Percentiles rank a stretch among this genome's conserved stretches.
Conservation (phyloP, 495 filamentous ascomycete species). For the Neurospora sp. region DNA sequence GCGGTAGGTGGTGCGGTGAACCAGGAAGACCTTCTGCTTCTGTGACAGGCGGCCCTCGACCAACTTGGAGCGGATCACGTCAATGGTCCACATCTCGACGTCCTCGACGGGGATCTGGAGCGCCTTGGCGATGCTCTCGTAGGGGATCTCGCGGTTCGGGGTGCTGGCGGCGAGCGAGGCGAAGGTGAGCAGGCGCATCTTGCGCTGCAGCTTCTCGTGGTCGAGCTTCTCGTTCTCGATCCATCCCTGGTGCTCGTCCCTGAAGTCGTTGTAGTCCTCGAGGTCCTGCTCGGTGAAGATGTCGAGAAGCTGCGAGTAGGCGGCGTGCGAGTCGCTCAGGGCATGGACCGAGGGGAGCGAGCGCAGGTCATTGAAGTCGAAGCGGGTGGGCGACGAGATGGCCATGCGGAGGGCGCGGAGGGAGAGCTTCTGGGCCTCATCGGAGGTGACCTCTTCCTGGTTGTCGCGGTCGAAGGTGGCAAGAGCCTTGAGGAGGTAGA, state of each 20-base stretch:
- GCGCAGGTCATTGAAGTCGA: conserved; percentile 91
- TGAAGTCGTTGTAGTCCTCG: conserved; percentile 92
- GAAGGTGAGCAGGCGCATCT: conserved; percentile 92
- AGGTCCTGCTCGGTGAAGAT: conserved; percentile 88
- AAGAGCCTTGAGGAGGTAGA: conserved; percentile 73
- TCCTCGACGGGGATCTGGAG: conserved; percentile 72
- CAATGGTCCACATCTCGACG: conserved; percentile 97
- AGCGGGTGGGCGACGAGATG: conserved; percentile 63
- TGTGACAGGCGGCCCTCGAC: conserved; percentile 93
- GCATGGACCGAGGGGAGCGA: conserved; percentile 77
- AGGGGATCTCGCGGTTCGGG: conserved; percentile 73
- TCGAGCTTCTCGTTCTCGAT: conserved; percentile 62
- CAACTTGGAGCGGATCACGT: conserved; percentile 87
- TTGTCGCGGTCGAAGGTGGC: conserved; percentile 67
- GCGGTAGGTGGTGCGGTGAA: conserved; percentile 88
- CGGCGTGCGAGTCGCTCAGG: conserved; percentile 69
- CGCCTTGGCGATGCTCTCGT: conserved; percentile 67
- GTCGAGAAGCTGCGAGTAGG: conserved; percentile 82
- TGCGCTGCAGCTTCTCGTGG: conserved; percentile 55
- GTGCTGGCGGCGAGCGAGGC: conserved; percentile 78
- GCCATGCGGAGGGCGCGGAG: conserved; percentile 77
- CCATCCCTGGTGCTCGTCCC: conserved; percentile 70
- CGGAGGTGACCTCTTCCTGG: conserved; percentile 45
- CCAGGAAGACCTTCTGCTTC: conserved; percentile 80
- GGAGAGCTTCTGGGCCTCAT: conserved; percentile 70